phyloP scores from a whole-genome alignment of 495 filamentous ascomycete genomes.

The Neurospora sublineolata region DNA sequence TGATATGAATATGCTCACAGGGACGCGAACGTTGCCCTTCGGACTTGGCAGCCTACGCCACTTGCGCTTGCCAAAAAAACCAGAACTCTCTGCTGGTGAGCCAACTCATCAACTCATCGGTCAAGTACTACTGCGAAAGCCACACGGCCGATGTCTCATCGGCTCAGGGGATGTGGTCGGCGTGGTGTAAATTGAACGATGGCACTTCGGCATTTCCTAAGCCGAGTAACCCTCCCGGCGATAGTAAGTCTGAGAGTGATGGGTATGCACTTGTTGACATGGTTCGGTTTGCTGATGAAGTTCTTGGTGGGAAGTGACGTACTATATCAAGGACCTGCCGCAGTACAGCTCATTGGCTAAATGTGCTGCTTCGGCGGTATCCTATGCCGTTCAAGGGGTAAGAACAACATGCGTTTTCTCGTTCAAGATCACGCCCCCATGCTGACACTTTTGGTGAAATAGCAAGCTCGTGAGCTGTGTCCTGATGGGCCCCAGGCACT shows the following conservation, averaged over 20 bases:
- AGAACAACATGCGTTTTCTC: background rate
- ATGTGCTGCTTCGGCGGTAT: constrained; percentile 32
- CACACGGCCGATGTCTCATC: constrained; percentile 32
- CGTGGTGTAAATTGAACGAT: constrained; percentile 35
- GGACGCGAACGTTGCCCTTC: constrained; percentile 24
- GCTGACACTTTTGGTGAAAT: constrained; percentile 1
- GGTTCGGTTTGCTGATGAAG: constrained; percentile 1
- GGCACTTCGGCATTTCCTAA: constrained; percentile 35
- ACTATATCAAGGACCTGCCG: constrained; percentile 38
- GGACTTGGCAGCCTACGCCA: constrained; percentile 29
- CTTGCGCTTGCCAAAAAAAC: constrained; percentile 38
- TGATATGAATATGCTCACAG: background rate
- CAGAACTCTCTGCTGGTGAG: constrained; percentile 30
- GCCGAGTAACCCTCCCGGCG: constrained; percentile 32
- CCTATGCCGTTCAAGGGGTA: constrained; percentile 29
- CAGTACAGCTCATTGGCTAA: constrained; percentile 29
- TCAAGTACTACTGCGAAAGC: constrained; percentile 27
- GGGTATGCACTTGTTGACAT: background rate
- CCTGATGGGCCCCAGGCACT: constrained; percentile 31
- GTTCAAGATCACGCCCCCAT: background rate
- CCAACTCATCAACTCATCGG: constrained; percentile 27
- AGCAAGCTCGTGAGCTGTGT: constrained; percentile 31
- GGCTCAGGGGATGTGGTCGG: constrained; percentile 36
- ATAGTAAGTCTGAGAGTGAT: constrained; percentile 21
- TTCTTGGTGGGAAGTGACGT: constrained; percentile 26